A percentile compares a stretch with the other conserved stretches of the same genome.
Evolutionary conservation across 2,329 filamentous ascomycete genomes (phyloP).

Genomic region (Phialocephala sp.): DNA sequence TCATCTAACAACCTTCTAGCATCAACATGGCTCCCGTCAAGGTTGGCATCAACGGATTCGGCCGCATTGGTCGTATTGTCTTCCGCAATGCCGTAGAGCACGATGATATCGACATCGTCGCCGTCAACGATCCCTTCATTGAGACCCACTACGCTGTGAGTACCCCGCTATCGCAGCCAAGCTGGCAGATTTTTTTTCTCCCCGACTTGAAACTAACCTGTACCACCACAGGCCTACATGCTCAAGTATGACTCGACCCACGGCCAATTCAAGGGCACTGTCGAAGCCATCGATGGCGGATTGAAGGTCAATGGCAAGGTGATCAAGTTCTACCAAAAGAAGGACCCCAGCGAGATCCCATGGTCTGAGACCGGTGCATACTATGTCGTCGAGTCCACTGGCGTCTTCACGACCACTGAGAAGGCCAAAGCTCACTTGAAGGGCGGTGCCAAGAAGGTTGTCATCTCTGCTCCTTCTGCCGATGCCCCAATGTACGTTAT

Average conservation of each 20-base stretch:
- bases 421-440: slow-evolving; percentile 94
- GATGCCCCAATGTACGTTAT: slow-evolving; percentile 99
- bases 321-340: slow-evolving; percentile 93
- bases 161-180: slow-evolving; percentile 42
- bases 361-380: slow-evolving; percentile 86
- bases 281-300: slow-evolving; percentile 70
- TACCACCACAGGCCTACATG: slow-evolving; percentile 82
- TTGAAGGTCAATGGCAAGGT: slow-evolving; percentile 93
- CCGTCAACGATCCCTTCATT: slow-evolving; percentile 99
- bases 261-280: slow-evolving; percentile 92
- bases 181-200: slow-evolving; percentile 11
- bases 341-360: slow-evolving; percentile 87
- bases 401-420: slow-evolving; percentile 98
- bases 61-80: slow-evolving; percentile 98
- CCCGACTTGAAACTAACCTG: slow-evolving; percentile 23
- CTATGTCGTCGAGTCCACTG: slow-evolving; percentile 97
- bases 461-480: slow-evolving; percentile 89
- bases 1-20: slow-evolving; percentile 36
- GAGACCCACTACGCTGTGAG: slow-evolving; percentile 96
- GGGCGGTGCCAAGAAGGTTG: slow-evolving; percentile 97
- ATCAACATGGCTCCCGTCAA: slow-evolving; percentile 62
- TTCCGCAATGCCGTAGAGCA: slow-evolving; percentile 97
- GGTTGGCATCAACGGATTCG: slow-evolving; percentile 99
- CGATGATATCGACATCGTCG: slow-evolving; percentile 87
- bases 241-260: slow-evolving; percentile 99